Evolutionary conservation across 2,329 filamentous ascomycete genomes (phyloP).

Genomic region (Fusarium sp.): DNA sequence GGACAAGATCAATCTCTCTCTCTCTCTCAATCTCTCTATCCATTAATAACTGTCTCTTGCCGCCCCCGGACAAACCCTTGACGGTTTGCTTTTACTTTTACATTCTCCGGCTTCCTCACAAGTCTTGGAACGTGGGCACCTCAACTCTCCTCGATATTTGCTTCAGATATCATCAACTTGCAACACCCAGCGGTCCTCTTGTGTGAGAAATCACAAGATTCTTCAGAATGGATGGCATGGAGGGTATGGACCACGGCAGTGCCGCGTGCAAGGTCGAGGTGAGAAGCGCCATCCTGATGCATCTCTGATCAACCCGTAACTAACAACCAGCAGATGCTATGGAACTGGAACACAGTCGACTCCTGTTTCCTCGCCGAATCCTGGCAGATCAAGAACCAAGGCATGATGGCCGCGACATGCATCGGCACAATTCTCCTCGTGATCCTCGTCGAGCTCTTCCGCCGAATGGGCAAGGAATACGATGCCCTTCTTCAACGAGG

Average conservation of each 20-base stretch:
- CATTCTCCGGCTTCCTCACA: conserved; percentile 20
- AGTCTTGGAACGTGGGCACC: conserved; percentile 29
- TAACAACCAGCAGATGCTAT: conserved; percentile 69
- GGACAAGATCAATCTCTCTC: too few species aligned
- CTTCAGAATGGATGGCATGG: conserved; percentile 31
- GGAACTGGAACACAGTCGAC: conserved; percentile 80
- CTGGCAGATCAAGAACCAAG: conserved; percentile 76
- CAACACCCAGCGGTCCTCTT: not conserved
- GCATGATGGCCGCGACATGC: conserved; percentile 81
- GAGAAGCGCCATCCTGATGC: conserved; percentile 8
- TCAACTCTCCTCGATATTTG: conserved; percentile 9
- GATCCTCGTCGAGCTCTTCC: conserved; percentile 74
- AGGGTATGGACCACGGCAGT: conserved; percentile 29
- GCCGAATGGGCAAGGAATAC: conserved; percentile 75
- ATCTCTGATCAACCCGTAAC: not conserved
- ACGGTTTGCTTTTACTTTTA: conserved; percentile 3
- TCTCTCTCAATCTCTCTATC: too few species aligned
- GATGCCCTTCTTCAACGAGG: conserved; percentile 70
- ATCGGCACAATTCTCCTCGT: conserved; percentile 79
- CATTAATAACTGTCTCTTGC: conserved; percentile 16
- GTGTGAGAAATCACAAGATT: not conserved
- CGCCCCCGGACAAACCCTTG: conserved; percentile 11
- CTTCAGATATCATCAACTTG: not conserved
- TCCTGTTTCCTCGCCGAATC: conserved; percentile 73
- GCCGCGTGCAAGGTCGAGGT: conserved; percentile 49